Percentiles rank a stretch among this genome's conserved stretches.
These are phyloP conservation scores for Senna tora DNA, from an alignment of 306 rosid genomes.

Conservation along the genomic window DNA sequence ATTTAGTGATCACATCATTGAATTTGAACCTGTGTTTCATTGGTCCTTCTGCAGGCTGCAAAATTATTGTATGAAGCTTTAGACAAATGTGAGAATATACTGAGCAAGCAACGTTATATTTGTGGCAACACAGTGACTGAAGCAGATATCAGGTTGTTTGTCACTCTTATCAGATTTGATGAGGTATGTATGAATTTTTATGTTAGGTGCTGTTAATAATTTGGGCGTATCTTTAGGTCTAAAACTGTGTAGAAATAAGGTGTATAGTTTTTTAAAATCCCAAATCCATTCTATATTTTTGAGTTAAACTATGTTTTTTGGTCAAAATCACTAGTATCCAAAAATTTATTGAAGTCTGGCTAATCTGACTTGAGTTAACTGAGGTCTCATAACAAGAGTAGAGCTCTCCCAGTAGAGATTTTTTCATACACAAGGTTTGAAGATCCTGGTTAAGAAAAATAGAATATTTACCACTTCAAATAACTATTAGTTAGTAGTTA, in stretches of 20 bases:
- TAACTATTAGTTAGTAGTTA: no score
- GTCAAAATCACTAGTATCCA: no score
- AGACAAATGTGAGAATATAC: conserved; percentile 81
- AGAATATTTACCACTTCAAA: no score
- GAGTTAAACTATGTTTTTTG: background rate
- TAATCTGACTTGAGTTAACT: no score
- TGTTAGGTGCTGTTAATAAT: conserved; percentile 1
- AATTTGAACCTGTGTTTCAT: conserved; percentile 23
- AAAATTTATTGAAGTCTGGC: no score
- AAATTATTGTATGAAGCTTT: conserved; percentile 69
- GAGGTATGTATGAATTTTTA: conserved; percentile 60
- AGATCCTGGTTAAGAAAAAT: no score
- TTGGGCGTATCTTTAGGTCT: conserved; percentile 20
- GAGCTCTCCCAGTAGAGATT: no score
- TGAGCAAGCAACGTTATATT: conserved; percentile 78
- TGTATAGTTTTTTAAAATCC: background rate
- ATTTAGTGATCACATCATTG: conserved; percentile 21
- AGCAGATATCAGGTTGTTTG: conserved; percentile 92
- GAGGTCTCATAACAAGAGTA: no score
- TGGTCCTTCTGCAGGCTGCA: conserved; percentile 66
- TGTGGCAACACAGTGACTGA: conserved; percentile 80
- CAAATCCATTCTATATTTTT: background rate
- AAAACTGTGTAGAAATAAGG: background rate
- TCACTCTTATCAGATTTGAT: conserved; percentile 92
- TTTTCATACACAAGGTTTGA: no score